These are phyloP conservation scores for Pseudopyrenochaeta lycopersici DNA, from an alignment of 2,329 filamentous ascomycete species.

Conservation along the genomic window DNA sequence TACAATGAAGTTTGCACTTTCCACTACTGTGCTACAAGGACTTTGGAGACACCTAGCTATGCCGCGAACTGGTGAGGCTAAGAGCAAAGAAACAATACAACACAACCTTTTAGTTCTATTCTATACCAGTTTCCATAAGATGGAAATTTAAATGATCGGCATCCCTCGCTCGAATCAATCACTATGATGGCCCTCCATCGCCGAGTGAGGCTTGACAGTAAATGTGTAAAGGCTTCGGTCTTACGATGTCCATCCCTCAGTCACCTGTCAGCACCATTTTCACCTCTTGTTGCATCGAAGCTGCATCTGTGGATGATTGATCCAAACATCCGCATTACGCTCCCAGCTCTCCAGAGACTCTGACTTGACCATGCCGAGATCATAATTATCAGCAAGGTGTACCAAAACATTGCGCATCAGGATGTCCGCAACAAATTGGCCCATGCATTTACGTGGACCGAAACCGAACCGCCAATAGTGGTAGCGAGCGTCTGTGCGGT, in stretches of 20 bases:
- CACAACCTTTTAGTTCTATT: background rate
- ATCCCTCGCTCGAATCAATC: background rate
- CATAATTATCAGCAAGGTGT: slow-evolving; percentile 1
- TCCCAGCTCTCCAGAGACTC: slow-evolving; percentile 1
- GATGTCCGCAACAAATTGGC: slow-evolving; percentile 51
- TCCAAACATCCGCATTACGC: slow-evolving; percentile 1
- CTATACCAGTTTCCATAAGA: background rate
- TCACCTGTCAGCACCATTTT: background rate
- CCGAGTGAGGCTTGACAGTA: slow-evolving; percentile 1
- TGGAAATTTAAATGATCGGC: background rate
- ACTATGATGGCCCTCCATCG: background rate
- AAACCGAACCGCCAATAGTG: slow-evolving; percentile 57
- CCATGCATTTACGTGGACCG: slow-evolving; percentile 55
- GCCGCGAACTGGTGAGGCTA: background rate
- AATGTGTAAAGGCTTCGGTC: slow-evolving; percentile 2
- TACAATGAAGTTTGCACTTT: background rate
- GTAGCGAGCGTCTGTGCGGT: slow-evolving; percentile 39
- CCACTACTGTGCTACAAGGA: background rate
- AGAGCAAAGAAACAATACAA: background rate
- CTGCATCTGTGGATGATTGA: slow-evolving; percentile 1
- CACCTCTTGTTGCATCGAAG: slow-evolving; percentile 3
- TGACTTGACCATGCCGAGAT: slow-evolving; percentile 1
- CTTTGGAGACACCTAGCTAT: background rate
- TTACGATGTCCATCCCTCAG: background rate
- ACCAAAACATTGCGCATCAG: slow-evolving; percentile 9